These are phyloP conservation scores for Chenopodium suecicum DNA, from an alignment of 148 eudicot species.

Conservation along the genomic window DNA sequence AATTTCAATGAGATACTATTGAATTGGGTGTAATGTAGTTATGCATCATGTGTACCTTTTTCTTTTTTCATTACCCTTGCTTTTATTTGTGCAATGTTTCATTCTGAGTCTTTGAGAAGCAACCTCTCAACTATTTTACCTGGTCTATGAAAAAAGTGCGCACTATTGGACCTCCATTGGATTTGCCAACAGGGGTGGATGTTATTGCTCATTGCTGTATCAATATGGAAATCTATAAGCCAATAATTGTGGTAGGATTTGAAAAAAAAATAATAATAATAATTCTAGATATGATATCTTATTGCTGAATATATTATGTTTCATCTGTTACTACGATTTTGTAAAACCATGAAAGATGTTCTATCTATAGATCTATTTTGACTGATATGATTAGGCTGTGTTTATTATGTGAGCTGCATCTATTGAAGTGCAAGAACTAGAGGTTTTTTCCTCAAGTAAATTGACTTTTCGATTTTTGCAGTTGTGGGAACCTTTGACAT, in stretches of 20 bases:
- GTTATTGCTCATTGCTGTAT: background rate
- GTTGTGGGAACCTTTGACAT: slow-evolving; percentile 88
- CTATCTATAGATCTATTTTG: background rate
- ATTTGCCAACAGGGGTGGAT: background rate
- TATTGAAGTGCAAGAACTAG: background rate
- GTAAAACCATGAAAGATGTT: no score
- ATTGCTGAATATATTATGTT: background rate
- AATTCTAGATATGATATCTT: background rate
- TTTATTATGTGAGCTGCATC: background rate
- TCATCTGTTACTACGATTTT: background rate
- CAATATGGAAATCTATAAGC: background rate
- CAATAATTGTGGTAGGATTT: no score
- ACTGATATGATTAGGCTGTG: slow-evolving; percentile 1
- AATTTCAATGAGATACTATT: background rate
- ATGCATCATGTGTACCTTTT: background rate
- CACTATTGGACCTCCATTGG: background rate
- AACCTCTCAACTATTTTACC: background rate
- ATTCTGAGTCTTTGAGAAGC: background rate
- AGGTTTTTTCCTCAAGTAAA: background rate
- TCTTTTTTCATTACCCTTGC: background rate
- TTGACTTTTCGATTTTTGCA: slow-evolving; percentile 27
- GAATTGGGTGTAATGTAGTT: background rate
- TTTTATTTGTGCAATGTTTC: background rate
- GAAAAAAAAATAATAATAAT: no score
- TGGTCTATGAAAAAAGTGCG: no score